Evolutionary conservation across 306 rosid species (phyloP).

Genomic region (Quercus wislizeni): DNA sequence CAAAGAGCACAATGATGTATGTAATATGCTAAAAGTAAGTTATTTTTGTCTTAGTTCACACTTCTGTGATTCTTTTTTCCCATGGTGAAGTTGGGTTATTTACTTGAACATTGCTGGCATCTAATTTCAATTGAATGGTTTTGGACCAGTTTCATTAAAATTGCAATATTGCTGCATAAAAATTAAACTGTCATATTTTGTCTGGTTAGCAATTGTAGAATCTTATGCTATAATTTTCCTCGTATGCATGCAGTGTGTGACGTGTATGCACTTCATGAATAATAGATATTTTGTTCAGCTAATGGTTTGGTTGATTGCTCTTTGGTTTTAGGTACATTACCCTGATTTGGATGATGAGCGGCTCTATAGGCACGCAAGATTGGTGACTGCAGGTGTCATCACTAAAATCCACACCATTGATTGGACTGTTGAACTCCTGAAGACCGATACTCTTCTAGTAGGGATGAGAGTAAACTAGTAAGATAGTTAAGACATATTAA

Average conservation of each 20-base stretch:
- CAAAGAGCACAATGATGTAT: constrained; percentile 68
- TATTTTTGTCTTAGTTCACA: not conserved
- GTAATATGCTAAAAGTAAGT: constrained; percentile 61
- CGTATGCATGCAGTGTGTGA: not conserved
- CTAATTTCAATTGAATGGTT: not conserved
- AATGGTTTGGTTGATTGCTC: constrained; percentile 1
- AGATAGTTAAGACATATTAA: not conserved
- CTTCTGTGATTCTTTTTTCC: not conserved
- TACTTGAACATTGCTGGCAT: not conserved
- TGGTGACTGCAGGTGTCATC: constrained; percentile 72
- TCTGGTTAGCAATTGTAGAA: no score
- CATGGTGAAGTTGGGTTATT: not conserved
- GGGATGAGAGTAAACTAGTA: constrained; percentile 77
- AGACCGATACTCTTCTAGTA: constrained; percentile 57
- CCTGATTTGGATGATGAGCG: constrained; percentile 23
- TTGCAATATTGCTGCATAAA: not conserved
- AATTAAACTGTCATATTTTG: no score
- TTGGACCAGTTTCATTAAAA: not conserved
- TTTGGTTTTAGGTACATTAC: constrained; percentile 35
- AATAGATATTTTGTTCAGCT: not conserved
- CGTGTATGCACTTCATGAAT: no score
- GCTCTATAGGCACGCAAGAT: constrained; percentile 60
- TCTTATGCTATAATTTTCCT: no score
- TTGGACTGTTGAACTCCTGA: constrained; percentile 77
- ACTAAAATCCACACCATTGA: constrained; percentile 86